Evolutionary conservation across 768 basidiomycete species (phyloP).

Genomic region (Hygrophorus russula): DNA sequence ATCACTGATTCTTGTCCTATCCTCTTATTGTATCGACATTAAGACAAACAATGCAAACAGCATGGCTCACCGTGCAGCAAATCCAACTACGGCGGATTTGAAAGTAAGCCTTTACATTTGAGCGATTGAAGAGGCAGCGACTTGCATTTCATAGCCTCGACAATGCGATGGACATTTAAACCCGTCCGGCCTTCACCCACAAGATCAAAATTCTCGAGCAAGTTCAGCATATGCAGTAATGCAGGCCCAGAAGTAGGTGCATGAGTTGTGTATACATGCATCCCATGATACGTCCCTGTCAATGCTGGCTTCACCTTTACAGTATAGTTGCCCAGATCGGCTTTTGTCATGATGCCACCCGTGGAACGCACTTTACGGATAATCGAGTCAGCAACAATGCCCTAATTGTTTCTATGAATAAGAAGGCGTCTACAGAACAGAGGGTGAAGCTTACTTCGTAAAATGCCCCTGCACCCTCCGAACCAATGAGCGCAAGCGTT

Average conservation of each 20-base stretch:
- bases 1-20: conserved; percentile 76
- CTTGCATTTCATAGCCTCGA: conserved; percentile 72
- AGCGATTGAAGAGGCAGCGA: background rate
- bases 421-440: conserved; percentile 8
- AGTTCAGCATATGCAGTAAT: conserved; percentile 86
- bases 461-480: conserved; percentile 70
- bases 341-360: conserved; percentile 71
- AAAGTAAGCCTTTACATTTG: background rate
- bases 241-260: conserved; percentile 79
- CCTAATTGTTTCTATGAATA: conserved; percentile 27
- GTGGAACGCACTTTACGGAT: conserved; percentile 56
- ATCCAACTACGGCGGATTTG: conserved; percentile 20
- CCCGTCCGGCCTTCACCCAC: conserved; percentile 33
- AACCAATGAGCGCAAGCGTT: conserved; percentile 66
- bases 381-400: conserved; percentile 72
- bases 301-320: conserved; percentile 66
- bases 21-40: background rate
- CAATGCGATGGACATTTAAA: conserved; percentile 63
- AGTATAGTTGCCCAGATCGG: conserved; percentile 63
- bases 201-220: conserved; percentile 64
- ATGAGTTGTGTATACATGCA: conserved; percentile 73
- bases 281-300: conserved; percentile 63
- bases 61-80: conserved; percentile 31
- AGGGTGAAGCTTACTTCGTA: conserved; percentile 44
- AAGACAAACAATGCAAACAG: background rate